A percentile compares a stretch with the other conserved stretches of the same genome.
phyloP scores from a whole-genome alignment of 2,329 filamentous ascomycete species.

The Ceratocystis destructans region DNA sequence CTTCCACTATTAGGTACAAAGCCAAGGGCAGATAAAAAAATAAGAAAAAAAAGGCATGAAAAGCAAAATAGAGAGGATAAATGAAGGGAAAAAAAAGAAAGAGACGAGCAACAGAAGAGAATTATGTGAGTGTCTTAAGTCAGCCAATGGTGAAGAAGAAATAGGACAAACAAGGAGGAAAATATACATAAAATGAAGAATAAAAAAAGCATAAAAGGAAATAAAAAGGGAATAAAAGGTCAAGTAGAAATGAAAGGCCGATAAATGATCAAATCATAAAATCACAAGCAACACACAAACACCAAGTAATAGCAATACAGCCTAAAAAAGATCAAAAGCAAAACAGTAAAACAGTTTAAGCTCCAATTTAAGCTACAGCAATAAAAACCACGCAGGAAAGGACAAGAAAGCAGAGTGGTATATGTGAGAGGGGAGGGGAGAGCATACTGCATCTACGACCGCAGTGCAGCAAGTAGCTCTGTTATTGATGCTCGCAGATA shows the following conservation, averaged over 20 bases:
- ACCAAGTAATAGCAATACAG: conserved; percentile 4
- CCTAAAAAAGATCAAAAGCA: neutral
- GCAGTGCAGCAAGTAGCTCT: too few species aligned
- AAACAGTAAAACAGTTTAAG: neutral
- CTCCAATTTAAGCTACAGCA: neutral
- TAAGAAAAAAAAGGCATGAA: neutral
- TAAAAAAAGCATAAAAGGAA: neutral
- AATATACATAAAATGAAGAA: neutral
- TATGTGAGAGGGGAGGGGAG: neutral
- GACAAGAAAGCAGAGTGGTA: neutral
- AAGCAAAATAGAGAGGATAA: neutral
- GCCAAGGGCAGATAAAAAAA: neutral
- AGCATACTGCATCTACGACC: neutral
- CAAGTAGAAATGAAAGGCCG: neutral
- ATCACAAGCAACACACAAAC: neutral
- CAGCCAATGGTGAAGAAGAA: neutral
- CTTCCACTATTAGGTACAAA: neutral
- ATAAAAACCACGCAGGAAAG: neutral
- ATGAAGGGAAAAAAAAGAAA: conserved; percentile 3
- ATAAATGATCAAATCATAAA: neutral
- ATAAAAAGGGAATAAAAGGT: neutral
- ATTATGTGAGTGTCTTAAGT: neutral
- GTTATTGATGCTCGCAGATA: too few species aligned
- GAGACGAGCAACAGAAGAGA: neutral
- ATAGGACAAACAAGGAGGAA: neutral